phyloP scores from a whole-genome alignment of 2,329 filamentous ascomycete species.

The Myriosclerotinia duriaeana region DNA sequence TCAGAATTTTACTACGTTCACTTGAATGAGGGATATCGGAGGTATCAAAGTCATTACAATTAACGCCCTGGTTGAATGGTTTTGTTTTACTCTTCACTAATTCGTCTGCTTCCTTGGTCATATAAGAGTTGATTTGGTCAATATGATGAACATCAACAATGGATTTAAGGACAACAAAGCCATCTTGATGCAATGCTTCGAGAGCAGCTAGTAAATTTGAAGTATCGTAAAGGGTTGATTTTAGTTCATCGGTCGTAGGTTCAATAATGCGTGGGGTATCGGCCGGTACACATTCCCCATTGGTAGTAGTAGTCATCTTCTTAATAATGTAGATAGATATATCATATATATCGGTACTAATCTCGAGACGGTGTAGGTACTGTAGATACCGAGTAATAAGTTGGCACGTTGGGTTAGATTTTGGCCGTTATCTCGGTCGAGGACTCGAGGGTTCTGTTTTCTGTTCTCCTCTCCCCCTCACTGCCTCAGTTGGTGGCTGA shows the following conservation, averaged over 20 bases:
- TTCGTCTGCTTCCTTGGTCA: constrained; percentile 42
- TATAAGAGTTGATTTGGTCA: constrained; percentile 41
- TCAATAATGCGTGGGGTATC: neutral
- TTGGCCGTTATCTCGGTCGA: neutral
- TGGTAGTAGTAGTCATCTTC: neutral
- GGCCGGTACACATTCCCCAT: neutral
- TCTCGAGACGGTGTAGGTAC: neutral
- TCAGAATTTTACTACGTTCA: neutral
- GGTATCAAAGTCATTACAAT: constrained; percentile 32
- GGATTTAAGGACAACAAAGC: constrained; percentile 43
- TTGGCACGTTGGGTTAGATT: too few relatives aligned
- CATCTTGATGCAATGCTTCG: constrained; percentile 39
- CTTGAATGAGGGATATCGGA: neutral
- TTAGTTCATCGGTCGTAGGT: neutral
- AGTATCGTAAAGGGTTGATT: neutral
- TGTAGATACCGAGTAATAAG: too few relatives aligned
- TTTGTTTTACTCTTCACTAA: constrained; percentile 36
- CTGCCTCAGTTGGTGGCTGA: neutral
- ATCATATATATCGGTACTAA: neutral
- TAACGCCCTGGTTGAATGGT: constrained; percentile 43
- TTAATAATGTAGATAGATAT: neutral
- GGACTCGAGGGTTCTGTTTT: too few relatives aligned
- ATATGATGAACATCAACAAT: constrained; percentile 42
- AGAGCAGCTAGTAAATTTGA: neutral
- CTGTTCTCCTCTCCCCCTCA: too few relatives aligned